Conservation (phyloP, 805 yeast genomes). For the Kockiozyma suomiensis region DNA sequence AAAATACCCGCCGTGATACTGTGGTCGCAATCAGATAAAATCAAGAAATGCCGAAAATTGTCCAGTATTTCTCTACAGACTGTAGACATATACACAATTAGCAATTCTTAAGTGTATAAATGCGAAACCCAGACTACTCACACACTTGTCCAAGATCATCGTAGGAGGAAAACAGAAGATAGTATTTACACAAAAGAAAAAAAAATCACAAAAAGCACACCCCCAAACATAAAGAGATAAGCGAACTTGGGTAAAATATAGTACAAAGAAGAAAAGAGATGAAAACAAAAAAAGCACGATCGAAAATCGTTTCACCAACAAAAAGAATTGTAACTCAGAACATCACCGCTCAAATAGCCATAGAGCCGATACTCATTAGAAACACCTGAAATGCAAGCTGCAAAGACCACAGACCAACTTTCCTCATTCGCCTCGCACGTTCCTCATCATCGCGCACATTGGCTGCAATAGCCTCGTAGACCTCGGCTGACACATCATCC, state of each 20-base stretch:
- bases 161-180: no score
- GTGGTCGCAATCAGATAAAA: no score
- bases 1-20: no score
- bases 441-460: constrained; percentile 88
- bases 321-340: neutral
- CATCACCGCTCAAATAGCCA: constrained; percentile 19
- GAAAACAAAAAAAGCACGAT: no score
- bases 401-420: constrained; percentile 91
- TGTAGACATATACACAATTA: no score
- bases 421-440: constrained; percentile 67
- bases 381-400: constrained; percentile 81
- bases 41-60: no score
- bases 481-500: constrained; percentile 88
- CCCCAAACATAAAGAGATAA: neutral
- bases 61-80: no score
- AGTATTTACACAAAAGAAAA: neutral
- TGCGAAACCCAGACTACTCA: no score
- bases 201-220: neutral
- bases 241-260: neutral
- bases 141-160: no score
- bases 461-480: constrained; percentile 85
- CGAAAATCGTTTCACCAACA: no score
- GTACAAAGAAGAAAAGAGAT: neutral
- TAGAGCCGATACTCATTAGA: constrained; percentile 50
- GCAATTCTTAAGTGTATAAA: no score